A percentile compares a stretch with the other conserved stretches of the same genome.
Evolutionary conservation across 2,329 filamentous ascomycete species (phyloP).

Genomic region (Xylariaceae sp.): DNA sequence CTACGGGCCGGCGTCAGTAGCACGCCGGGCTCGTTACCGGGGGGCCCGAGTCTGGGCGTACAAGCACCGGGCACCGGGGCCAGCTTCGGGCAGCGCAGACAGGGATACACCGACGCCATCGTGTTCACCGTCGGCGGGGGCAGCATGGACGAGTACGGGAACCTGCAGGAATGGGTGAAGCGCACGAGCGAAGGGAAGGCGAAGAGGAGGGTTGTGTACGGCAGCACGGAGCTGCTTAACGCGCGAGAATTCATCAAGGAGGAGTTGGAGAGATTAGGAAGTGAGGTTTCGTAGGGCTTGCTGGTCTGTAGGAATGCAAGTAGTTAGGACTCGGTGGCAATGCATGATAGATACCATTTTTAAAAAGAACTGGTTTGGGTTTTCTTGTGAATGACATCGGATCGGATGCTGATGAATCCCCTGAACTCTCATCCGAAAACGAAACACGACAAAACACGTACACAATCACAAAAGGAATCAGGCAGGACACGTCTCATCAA

Average conservation of each 20-base stretch:
- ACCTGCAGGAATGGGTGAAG: conserved; percentile 91
- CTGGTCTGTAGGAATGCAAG: too few relatives aligned
- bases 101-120: conserved; percentile 84
- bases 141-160: conserved; percentile 98
- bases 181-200: conserved; percentile 64
- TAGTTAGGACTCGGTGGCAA: too few relatives aligned
- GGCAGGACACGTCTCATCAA: too few relatives aligned
- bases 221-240: conserved; percentile 79
- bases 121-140: conserved; percentile 95
- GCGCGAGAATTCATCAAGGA: conserved; percentile 62
- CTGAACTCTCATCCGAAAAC: too few relatives aligned
- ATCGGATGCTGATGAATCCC: too few relatives aligned
- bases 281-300: conserved; percentile 43
- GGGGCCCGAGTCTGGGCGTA: conserved; percentile 42
- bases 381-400: neutral
- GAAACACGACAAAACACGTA: too few relatives aligned
- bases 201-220: conserved; percentile 84
- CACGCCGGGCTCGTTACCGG: conserved; percentile 43
- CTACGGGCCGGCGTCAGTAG: conserved; percentile 45
- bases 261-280: conserved; percentile 60
- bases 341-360: neutral
- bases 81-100: conserved; percentile 84
- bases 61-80: conserved; percentile 63
- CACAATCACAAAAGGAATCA: too few relatives aligned
- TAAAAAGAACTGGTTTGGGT: too few relatives aligned